phyloP scores from a whole-genome alignment of 140 eudicot species.

The Ambrosia hybrid region DNA sequence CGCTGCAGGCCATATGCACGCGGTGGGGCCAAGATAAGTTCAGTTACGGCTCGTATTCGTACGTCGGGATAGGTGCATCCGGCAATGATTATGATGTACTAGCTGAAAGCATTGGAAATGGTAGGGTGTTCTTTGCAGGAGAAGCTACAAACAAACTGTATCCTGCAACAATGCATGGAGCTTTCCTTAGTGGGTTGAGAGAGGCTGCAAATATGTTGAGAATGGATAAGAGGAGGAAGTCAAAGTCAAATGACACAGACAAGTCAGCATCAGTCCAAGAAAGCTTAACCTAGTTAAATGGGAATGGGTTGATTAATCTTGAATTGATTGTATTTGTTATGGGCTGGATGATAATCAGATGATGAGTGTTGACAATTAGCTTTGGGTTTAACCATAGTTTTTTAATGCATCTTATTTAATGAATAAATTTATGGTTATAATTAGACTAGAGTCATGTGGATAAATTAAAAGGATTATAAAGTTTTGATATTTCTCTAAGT shows the following conservation, averaged over 20 bases:
- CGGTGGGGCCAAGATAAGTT: constrained; percentile 98
- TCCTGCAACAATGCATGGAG: constrained; percentile 99
- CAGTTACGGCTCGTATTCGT: constrained; percentile 83
- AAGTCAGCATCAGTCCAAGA: too few species aligned
- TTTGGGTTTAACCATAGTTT: too few species aligned
- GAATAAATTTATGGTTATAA: too few species aligned
- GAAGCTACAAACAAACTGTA: constrained; percentile 93
- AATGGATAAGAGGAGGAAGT: constrained; percentile 49
- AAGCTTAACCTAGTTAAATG: not conserved
- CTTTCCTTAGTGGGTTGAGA: constrained; percentile 96
- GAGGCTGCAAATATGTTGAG: constrained; percentile 87
- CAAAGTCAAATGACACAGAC: not conserved
- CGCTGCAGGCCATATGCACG: constrained; percentile 88
- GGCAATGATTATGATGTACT: constrained; percentile 96
- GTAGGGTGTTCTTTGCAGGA: constrained; percentile 92
- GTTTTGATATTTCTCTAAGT: too few species aligned
- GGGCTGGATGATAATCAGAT: too few species aligned
- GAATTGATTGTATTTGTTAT: too few species aligned
- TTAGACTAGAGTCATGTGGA: too few species aligned
- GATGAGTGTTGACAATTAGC: too few species aligned
- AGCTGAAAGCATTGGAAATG: constrained; percentile 77
- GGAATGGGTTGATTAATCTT: too few species aligned
- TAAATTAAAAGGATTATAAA: too few species aligned
- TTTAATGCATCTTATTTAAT: too few species aligned
- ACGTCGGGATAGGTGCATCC: constrained; percentile 90